Percentiles rank a stretch among this genome's conserved stretches.
Evolutionary conservation across 2,329 filamentous ascomycete genomes (phyloP).

Genomic region (Diaporthe sp.): DNA sequence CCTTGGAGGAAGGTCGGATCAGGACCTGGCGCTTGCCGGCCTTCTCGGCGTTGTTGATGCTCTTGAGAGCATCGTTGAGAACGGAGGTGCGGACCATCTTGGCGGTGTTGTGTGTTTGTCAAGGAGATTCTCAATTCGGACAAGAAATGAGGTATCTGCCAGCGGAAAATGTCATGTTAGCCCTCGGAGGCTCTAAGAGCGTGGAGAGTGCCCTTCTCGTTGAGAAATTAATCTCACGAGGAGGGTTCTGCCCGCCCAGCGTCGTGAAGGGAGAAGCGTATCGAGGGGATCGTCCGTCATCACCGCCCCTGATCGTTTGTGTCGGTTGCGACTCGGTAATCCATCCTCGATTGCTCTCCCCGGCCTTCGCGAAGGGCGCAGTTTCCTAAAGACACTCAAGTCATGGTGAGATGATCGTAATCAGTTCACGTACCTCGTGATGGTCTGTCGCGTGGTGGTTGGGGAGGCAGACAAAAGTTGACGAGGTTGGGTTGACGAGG

Average conservation of each 20-base stretch:
- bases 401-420: conserved; percentile 43
- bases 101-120: conserved; percentile 64
- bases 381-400: conserved; percentile 46
- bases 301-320: conserved; percentile 38
- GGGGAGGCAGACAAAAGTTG: conserved; percentile 15
- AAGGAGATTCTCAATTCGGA: conserved; percentile 85
- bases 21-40: conserved; percentile 98
- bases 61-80: conserved; percentile 98
- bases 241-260: conserved; percentile 80
- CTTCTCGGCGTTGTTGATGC: conserved; percentile 99
- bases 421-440: conserved; percentile 49
- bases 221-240: conserved; percentile 53
- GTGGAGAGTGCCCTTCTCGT: conserved; percentile 76
- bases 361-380: conserved; percentile 61
- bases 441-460: conserved; percentile 42
- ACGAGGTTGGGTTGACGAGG: conserved; percentile 25
- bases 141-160: conserved; percentile 76
- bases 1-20: conserved; percentile 98
- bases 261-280: conserved; percentile 75
- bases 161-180: conserved; percentile 64
- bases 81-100: conserved; percentile 99
- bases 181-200: conserved; percentile 72
- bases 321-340: conserved; percentile 36
- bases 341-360: conserved; percentile 71
- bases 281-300: conserved; percentile 54